Conservation (phyloP, 257 asterid species). For the Prunella vulgaris region DNA sequence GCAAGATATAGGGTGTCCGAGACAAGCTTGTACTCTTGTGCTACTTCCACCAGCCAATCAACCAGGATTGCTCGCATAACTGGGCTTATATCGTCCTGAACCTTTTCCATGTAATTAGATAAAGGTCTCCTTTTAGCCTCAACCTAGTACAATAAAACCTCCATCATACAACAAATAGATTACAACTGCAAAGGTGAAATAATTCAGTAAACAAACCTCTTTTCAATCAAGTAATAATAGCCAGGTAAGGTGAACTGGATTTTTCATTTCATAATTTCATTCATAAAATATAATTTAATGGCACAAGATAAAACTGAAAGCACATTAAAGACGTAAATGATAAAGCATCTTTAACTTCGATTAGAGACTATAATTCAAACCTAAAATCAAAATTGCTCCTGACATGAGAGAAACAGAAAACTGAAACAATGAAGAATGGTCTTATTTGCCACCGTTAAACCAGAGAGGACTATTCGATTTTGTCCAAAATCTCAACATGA, state of each 20-base stretch:
- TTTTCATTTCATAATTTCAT: not conserved
- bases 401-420: too few species aligned
- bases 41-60: constrained; percentile 92
- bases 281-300: not conserved
- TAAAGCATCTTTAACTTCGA: too few species aligned
- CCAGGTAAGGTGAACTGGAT: not conserved
- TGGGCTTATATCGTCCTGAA: constrained; percentile 60
- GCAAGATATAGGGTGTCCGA: constrained; percentile 74
- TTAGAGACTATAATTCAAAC: not conserved
- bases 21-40: constrained; percentile 70
- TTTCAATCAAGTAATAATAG: not conserved
- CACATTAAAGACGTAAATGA: not conserved
- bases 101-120: constrained; percentile 65
- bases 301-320: not conserved
- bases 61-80: constrained; percentile 70
- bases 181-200: not conserved
- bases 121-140: constrained; percentile 65
- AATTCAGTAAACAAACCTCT: not conserved
- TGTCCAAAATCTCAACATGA: not conserved
- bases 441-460: not conserved
- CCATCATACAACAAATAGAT: constrained; percentile 9
- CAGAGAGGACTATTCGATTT: not conserved
- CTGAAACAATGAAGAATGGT: not conserved
- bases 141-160: constrained; percentile 41
- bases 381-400: not conserved